Percentiles rank a stretch among this genome's conserved stretches.
Evolutionary conservation across 148 eudicot genomes (phyloP).

Genomic region (Rhododendron molle): DNA sequence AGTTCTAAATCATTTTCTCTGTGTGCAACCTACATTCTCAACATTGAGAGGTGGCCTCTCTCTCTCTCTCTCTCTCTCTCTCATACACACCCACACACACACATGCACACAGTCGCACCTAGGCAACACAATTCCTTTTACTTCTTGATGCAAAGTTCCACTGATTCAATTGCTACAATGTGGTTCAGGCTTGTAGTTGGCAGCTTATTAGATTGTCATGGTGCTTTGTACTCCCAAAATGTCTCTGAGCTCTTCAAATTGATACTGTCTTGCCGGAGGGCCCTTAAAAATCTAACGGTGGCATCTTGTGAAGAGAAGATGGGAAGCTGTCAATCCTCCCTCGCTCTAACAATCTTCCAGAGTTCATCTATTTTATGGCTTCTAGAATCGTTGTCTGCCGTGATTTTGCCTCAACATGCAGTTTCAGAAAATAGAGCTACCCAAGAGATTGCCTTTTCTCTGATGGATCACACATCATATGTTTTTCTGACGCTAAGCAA

Average conservation of each 20-base stretch:
- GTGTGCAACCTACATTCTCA: conserved; percentile 50
- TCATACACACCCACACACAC: background rate
- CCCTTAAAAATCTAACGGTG: conserved; percentile 44
- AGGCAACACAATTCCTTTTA: background rate
- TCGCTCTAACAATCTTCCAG: conserved; percentile 31
- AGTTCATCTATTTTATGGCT: conserved; percentile 55
- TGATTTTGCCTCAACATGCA: conserved; percentile 27
- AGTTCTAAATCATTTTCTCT: conserved; percentile 45
- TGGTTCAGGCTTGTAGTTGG: conserved; percentile 70
- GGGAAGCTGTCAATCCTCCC: conserved; percentile 29
- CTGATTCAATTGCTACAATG: conserved; percentile 9
- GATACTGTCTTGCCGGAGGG: conserved; percentile 68
- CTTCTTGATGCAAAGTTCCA: conserved; percentile 4
- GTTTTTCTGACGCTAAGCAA: conserved; percentile 48
- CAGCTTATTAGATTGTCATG: conserved; percentile 38
- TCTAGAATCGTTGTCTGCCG: conserved; percentile 49
- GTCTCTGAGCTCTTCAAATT: conserved; percentile 45
- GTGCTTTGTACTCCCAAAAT: conserved; percentile 19
- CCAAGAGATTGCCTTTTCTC: conserved; percentile 43
- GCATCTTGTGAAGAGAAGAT: conserved; percentile 44
- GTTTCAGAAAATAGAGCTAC: conserved; percentile 30
- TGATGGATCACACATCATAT: conserved; percentile 80
- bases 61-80: background rate
- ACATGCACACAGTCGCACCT: background rate
- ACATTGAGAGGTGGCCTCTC: conserved; percentile 66